phyloP scores from a whole-genome alignment of 78 protist species.

The Dictyostelium intermedium region DNA sequence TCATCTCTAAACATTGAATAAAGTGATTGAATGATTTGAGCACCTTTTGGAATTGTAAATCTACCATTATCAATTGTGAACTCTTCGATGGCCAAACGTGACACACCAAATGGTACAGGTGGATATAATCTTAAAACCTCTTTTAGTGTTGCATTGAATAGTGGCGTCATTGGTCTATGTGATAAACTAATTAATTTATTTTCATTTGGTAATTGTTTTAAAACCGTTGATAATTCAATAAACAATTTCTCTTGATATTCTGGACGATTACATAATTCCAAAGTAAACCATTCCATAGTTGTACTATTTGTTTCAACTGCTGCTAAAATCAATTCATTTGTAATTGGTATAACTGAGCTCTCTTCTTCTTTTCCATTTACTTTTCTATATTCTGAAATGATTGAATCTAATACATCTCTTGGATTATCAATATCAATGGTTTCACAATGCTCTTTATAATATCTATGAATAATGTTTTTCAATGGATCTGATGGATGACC shows the following conservation, averaged over 20 bases:
- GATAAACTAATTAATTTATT: not conserved
- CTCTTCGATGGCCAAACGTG: not conserved
- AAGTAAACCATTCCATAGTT: constrained; percentile 17
- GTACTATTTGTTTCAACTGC: constrained; percentile 14
- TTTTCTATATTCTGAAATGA: not conserved
- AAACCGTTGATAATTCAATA: not conserved
- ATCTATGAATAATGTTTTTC: not conserved
- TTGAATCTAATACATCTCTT: constrained; percentile 18
- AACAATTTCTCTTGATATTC: constrained; percentile 21
- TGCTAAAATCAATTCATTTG: constrained; percentile 14
- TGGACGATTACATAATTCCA: constrained; percentile 11
- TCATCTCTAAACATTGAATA: not conserved
- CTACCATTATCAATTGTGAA: not conserved
- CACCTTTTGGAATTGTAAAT: not conserved
- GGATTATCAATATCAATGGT: constrained; percentile 4
- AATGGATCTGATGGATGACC: not conserved
- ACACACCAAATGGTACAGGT: constrained; percentile 14
- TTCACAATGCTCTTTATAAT: constrained; percentile 6
- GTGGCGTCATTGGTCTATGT: not conserved
- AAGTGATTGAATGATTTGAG: constrained; percentile 4
- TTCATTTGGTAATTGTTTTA: not conserved
- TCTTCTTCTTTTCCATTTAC: not conserved
- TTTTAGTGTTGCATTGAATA: constrained; percentile 14
- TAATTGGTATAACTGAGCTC: not conserved
- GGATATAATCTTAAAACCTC: not conserved